Evolutionary conservation across 305 asterid species (phyloP).

Genomic region (Fraxinus sp.): DNA sequence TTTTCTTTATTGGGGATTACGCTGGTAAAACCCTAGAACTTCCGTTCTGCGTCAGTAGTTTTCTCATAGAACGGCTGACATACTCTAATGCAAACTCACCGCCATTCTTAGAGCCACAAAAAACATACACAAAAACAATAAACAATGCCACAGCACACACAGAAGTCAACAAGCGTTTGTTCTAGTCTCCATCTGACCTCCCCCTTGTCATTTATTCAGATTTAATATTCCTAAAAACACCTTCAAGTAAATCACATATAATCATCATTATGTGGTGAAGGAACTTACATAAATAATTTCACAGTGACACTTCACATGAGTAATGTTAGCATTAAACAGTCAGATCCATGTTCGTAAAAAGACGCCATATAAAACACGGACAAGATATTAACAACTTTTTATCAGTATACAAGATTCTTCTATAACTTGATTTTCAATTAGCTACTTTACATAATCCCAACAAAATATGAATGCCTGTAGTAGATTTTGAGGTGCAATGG

Average conservation of each 20-base stretch:
- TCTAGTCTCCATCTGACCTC: constrained; percentile 72
- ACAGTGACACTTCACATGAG: too few relatives aligned
- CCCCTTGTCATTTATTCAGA: constrained; percentile 65
- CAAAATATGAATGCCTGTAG: background rate
- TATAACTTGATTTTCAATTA: constrained; percentile 15
- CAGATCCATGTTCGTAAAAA: too few relatives aligned
- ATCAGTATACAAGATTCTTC: background rate
- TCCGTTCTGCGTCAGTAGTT: constrained; percentile 33
- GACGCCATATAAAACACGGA: too few relatives aligned
- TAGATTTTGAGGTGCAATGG: background rate
- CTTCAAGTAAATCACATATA: background rate
- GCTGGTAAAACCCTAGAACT: too few relatives aligned
- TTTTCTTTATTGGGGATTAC: too few relatives aligned
- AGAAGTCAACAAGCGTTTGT: constrained; percentile 62
- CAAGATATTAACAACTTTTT: too few relatives aligned
- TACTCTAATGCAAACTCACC: constrained; percentile 82
- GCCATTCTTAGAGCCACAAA: constrained; percentile 59
- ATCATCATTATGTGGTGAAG: background rate
- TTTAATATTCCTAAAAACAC: constrained; percentile 23
- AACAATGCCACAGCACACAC: constrained; percentile 51
- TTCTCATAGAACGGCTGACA: constrained; percentile 77
- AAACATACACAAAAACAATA: constrained; percentile 61
- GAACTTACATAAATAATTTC: background rate
- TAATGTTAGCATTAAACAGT: too few relatives aligned
- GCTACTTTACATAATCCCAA: background rate